Evolutionary conservation across 2,329 filamentous ascomycete species (phyloP).

Genomic region (Xylaria sp.): DNA sequence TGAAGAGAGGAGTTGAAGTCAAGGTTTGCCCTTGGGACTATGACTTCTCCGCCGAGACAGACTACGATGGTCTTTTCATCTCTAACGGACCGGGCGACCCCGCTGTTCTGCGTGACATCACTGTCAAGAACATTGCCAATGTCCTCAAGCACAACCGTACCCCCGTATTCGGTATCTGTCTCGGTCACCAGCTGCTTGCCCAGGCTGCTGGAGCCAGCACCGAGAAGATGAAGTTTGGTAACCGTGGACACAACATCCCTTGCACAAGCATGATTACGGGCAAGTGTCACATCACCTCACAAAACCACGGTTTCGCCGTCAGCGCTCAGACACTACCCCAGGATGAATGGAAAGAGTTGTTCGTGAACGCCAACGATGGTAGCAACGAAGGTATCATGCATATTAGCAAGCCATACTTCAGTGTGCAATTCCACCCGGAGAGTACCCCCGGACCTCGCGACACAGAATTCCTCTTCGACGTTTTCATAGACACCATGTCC

Average conservation of each 20-base stretch:
- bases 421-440: slow-evolving; percentile 98
- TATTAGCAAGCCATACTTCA: slow-evolving; percentile 81
- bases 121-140: slow-evolving; percentile 67
- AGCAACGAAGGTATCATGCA: slow-evolving; percentile 98
- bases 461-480: slow-evolving; percentile 94
- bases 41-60: slow-evolving; percentile 74
- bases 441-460: slow-evolving; percentile 92
- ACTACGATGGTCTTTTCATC: slow-evolving; percentile 95
- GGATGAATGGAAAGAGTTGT: slow-evolving; percentile 80
- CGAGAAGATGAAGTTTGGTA: slow-evolving; percentile 98
- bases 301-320: slow-evolving; percentile 96
- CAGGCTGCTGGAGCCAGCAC: slow-evolving; percentile 81
- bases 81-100: slow-evolving; percentile 98
- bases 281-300: slow-evolving; percentile 97
- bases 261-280: slow-evolving; percentile 94
- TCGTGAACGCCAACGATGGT: slow-evolving; percentile 96
- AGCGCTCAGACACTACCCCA: slow-evolving; percentile 68
- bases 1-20: slow-evolving; percentile 87
- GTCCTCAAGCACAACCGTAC: slow-evolving; percentile 74
- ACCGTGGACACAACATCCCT: slow-evolving; percentile 96
- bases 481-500: slow-evolving; percentile 83
- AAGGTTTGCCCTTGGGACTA: slow-evolving; percentile 95
- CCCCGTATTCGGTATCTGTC: slow-evolving; percentile 92
- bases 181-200: slow-evolving; percentile 90
- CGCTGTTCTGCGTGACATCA: slow-evolving; percentile 70